Base-by-base conservation (phyloP, 2,329 filamentous ascomycete species). In the Fusarium sp. region DNA sequence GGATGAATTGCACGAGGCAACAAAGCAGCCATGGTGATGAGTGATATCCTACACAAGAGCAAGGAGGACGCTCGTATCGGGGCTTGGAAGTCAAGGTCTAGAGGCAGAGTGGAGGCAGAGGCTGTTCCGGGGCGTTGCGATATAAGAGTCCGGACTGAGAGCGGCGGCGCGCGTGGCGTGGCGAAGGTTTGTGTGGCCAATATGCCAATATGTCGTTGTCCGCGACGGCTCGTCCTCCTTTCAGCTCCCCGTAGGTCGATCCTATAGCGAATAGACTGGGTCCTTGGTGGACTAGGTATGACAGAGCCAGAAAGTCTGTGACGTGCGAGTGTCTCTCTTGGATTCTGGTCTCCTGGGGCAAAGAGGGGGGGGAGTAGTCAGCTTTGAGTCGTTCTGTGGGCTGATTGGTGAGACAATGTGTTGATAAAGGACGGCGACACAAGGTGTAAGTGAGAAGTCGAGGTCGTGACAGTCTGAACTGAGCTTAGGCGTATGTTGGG, bases 131-230 rank as follows among this genome's bases (percentile, higher is more conserved):
- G 65, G 69, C 65, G 69, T 66, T 64, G 52, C 69, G 62, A 64
- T 71, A 71, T 71, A 71, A 71, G 69, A 70, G 68, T 70, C 68
- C 62, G 65, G 62, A 72, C 58, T 66, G 57, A 63, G 44, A 57
- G 61, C 46, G 68, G 68, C 57, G 48, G 61, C 68, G 62, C 52
- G 56, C 65, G 69, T 71, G 69, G 65, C 68, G 62, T 71, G 58
- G 36, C 47, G 53, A 72, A 71, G 55, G 65, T 71, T 72, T 65
- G 54, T 70, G 69, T 60, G 65, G 69, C 68, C 68, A 71, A 66
- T 62, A 72, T 72, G 44, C 50, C 58, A 70, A 72, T 71, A 61
- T 64, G 48, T 46, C 27, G 65, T 57, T 71, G 47, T 50, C 61
- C 43, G 59, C 23, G 31, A 71, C 69, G 16, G 39, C 39, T 51